Conservation (phyloP, 305 asterid genomes). For the Ilex paraguariensis region DNA sequence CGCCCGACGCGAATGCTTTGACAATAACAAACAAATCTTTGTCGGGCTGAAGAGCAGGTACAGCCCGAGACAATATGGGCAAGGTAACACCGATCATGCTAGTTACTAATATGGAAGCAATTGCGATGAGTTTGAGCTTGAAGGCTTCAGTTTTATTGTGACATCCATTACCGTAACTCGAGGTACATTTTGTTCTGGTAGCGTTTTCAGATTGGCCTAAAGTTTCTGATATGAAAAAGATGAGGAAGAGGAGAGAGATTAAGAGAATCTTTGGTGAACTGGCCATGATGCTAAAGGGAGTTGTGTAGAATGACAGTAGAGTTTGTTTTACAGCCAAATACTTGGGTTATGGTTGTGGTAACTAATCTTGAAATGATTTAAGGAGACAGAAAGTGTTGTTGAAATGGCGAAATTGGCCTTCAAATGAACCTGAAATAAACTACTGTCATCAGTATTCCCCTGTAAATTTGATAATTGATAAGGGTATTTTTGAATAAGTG, state of each 20-base stretch:
- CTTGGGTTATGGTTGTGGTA: no score
- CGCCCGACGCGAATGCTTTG: constrained; percentile 65
- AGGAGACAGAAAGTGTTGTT: no score
- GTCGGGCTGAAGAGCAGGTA: constrained; percentile 60
- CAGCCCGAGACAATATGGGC: constrained; percentile 40
- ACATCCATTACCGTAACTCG: constrained; percentile 15
- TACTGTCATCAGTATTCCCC: no score
- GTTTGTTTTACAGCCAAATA: not conserved
- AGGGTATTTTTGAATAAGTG: no score
- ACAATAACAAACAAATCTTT: constrained; percentile 43
- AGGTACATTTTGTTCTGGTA: no score
- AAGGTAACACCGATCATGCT: constrained; percentile 63
- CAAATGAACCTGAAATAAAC: no score
- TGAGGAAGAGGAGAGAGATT: not conserved
- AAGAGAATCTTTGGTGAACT: not conserved
- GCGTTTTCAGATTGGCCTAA: not conserved
- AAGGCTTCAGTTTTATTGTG: constrained; percentile 42
- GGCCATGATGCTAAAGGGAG: not conserved
- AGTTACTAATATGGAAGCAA: constrained; percentile 37
- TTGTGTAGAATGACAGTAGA: not conserved
- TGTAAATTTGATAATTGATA: no score
- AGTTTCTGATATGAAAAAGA: not conserved
- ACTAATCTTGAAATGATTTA: no score
- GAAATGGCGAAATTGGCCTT: no score
- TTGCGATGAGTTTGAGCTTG: constrained; percentile 61